Conservation (phyloP, 768 basidiomycete species). For the Suillus brevipes region DNA sequence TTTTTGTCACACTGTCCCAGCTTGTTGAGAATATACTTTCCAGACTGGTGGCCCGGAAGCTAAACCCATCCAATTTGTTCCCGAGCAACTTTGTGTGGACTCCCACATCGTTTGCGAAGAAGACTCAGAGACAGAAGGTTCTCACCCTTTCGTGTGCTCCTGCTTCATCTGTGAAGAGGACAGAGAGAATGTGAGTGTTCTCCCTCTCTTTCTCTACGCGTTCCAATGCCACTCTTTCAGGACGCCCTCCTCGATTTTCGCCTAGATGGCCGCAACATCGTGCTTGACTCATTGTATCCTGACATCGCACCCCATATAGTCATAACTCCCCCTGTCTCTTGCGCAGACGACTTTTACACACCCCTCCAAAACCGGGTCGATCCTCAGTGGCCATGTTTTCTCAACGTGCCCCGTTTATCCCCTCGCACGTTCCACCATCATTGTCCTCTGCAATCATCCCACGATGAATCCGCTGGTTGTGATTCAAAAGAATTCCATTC, state of each 20-base stretch:
- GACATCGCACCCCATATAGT: conserved; percentile 50
- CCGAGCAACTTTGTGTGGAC: neutral
- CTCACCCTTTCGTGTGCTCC: neutral
- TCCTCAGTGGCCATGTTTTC: conserved; percentile 35
- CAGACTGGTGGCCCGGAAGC: neutral
- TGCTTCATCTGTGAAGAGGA: conserved; percentile 8
- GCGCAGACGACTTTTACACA: conserved; percentile 34
- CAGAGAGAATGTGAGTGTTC: conserved; percentile 9
- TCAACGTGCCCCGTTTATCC: conserved; percentile 37
- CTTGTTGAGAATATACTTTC: neutral
- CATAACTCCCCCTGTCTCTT: conserved; percentile 47
- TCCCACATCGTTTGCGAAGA: neutral
- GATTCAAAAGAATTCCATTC: neutral
- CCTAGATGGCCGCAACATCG: conserved; percentile 34
- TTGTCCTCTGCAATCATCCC: neutral
- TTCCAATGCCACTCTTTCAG: conserved; percentile 5
- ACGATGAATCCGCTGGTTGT: conserved; percentile 1
- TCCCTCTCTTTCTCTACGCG: neutral
- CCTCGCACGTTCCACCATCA: conserved; percentile 7
- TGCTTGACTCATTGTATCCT: conserved; percentile 45
- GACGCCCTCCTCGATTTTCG: conserved; percentile 19
- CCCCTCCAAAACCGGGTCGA: conserved; percentile 39
- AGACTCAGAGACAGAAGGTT: conserved; percentile 4
- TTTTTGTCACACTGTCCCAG: neutral
- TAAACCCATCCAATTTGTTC: neutral